A percentile compares a stretch with the other conserved stretches of the same genome.
Conservation (phyloP, 768 basidiomycete species). For the Leucocoprinus birnbaumii region DNA sequence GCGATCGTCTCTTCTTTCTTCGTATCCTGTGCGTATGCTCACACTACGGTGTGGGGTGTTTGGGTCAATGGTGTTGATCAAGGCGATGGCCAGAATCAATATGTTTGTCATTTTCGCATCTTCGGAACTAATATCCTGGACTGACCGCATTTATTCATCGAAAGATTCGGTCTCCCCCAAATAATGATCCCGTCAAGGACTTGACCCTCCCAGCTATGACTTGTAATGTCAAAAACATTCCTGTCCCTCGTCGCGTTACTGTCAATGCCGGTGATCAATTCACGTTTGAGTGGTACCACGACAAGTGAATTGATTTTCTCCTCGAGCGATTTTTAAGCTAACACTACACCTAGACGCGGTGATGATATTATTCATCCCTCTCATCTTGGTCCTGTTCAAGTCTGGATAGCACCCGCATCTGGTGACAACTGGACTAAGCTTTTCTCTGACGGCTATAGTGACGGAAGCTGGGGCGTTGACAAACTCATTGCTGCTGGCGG, state of each 20-base stretch:
- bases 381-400: constrained; percentile 32
- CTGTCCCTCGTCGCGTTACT: constrained; percentile 24
- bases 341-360: constrained; percentile 20
- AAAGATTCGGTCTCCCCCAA: constrained; percentile 35
- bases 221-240: constrained; percentile 31
- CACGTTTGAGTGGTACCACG: no score
- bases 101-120: constrained; percentile 14
- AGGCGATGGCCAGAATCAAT: constrained; percentile 29
- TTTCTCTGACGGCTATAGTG: constrained; percentile 24
- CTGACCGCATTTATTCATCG: neutral
- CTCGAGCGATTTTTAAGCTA: neutral
- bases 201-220: constrained; percentile 25
- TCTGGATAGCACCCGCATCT: constrained; percentile 28
- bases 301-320: no score
- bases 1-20: constrained; percentile 15
- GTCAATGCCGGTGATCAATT: constrained; percentile 16
- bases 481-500: constrained; percentile 26
- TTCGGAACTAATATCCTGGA: no score
- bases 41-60: constrained; percentile 32
- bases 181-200: constrained; percentile 34
- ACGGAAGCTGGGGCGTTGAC: constrained; percentile 28
- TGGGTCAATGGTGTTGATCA: constrained; percentile 36
- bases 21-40: constrained; percentile 22
- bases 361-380: constrained; percentile 35
- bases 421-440: constrained; percentile 32